phyloP scores from a whole-genome alignment of 2,329 filamentous ascomycete genomes.

The Colletotrichum cordylinicola region DNA sequence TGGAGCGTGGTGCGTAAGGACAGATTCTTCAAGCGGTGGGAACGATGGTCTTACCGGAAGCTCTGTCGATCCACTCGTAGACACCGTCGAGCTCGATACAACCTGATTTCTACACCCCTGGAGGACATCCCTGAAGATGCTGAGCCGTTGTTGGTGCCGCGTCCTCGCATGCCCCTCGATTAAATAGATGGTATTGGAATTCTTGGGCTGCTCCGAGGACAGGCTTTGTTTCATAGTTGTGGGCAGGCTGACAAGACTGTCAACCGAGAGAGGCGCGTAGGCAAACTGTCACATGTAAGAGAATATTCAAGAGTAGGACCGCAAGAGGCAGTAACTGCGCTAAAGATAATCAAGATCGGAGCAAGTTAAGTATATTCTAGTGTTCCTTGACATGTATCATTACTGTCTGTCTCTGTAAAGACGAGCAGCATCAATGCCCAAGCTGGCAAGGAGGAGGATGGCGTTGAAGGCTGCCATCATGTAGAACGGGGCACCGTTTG shows the following conservation, averaged over 20 bases:
- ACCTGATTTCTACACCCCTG: neutral
- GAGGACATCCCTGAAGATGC: neutral
- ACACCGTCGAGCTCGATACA: neutral
- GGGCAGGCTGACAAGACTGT: neutral
- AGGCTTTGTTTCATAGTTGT: neutral
- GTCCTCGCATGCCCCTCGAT: neutral
- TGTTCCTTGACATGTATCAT: neutral
- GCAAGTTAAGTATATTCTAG: neutral
- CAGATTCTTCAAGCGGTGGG: neutral
- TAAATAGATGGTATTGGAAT: neutral
- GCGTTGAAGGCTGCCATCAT: slow-evolving; percentile 92
- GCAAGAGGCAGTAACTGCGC: neutral
- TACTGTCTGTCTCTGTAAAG: slow-evolving; percentile 32
- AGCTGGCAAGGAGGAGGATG: slow-evolving; percentile 64
- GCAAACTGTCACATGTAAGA: neutral
- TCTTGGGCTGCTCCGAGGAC: no score
- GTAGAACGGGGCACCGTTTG: slow-evolving; percentile 84
- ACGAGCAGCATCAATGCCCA: slow-evolving; percentile 55
- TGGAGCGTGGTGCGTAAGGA: neutral
- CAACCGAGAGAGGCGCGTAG: neutral
- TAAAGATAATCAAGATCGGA: neutral
- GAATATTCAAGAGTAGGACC: neutral
- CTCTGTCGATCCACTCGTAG: neutral
- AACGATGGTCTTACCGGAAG: neutral
- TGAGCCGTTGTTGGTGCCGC: neutral